Base-by-base conservation (phyloP, 768 basidiomycete genomes). In the Mycena belliarum region DNA sequence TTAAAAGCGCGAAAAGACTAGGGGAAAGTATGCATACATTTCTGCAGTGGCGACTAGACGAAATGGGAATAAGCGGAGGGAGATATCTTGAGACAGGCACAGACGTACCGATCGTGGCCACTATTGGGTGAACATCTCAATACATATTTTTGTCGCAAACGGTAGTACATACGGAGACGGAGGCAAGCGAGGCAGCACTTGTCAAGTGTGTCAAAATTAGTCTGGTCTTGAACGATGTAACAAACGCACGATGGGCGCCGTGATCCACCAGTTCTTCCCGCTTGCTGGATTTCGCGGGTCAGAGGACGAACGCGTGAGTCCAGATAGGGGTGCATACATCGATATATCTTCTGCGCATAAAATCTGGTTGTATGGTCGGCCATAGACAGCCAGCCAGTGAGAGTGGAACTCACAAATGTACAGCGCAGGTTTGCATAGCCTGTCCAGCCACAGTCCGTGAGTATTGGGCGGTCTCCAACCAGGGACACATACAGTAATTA, bases 361-460 rank as follows among this genome's bases (percentile, higher is more conserved):
- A 44, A 33, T 6, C 52, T 59, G n/a, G 11, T 15, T 3, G 11
- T 16, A 2, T 11, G 11, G 16, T 47, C 29, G 12, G 20, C n/a
- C n/a, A 32, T 2, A 9, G 18, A 21, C 8, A 45, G 24, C 11
- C 8, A n/a, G 12, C 20, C 23, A 24, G 28, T 21, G 12, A 2
- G 16, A 0, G 7, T 2, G 37, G 9, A 18, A 49, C 61, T 7
- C 37, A 70, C 68, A 68, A 63, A 23, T 70, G 69, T 3, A 59
- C 68, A 52, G 68, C 49, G 52, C 66, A 67, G 1, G 69, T 70
- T 57, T 68, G 66, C 26, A 68, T 63, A 11, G 68, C 69, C 69
- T 70, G 44, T 20, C 20, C 15, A 40, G 12, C 15, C n/a, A 32
- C 12, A 42, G 6, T 23, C 24, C 14, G 6, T 43, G 12, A 55